phyloP scores from a whole-genome alignment of 1,139 yeast genomes.

The Sugiyamaella novakii region DNA sequence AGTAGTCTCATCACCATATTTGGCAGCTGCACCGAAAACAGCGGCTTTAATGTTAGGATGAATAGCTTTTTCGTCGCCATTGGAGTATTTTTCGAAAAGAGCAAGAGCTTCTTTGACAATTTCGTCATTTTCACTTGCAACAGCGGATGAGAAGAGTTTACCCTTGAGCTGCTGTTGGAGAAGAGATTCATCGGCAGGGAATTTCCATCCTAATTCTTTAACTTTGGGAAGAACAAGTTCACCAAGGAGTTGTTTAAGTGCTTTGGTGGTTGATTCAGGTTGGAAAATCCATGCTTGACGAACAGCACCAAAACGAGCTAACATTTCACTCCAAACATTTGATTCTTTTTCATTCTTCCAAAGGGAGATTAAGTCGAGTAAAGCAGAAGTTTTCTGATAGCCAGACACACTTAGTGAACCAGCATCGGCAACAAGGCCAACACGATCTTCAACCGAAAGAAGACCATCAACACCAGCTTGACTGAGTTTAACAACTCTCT shows the following conservation, averaged over 20 bases:
- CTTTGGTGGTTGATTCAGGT: constrained; percentile 55
- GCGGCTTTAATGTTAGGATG: constrained; percentile 80
- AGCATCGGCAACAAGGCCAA: constrained; percentile 84
- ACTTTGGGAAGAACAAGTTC: constrained; percentile 63
- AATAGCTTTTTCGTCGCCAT: constrained; percentile 64
- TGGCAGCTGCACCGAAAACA: constrained; percentile 69
- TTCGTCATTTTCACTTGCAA: constrained; percentile 57
- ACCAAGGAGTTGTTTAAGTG: constrained; percentile 60
- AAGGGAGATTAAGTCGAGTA: constrained; percentile 62
- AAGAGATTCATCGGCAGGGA: constrained; percentile 64
- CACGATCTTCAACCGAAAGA: constrained; percentile 79
- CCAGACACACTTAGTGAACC: constrained; percentile 74
- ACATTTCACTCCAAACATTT: constrained; percentile 72
- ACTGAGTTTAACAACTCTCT: constrained; percentile 75
- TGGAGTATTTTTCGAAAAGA: constrained; percentile 59
- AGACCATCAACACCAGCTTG: constrained; percentile 65
- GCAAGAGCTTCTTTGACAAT: constrained; percentile 57
- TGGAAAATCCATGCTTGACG: constrained; percentile 73
- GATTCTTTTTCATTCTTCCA: constrained; percentile 60
- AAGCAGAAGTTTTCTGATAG: constrained; percentile 64
- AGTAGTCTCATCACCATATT: constrained; percentile 57
- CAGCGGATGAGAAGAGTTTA: constrained; percentile 69
- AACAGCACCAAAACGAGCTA: constrained; percentile 56
- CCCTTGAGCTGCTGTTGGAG: constrained; percentile 77
- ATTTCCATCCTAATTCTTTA: constrained; percentile 68